A percentile compares a stretch with the other conserved stretches of the same genome.
phyloP scores from a whole-genome alignment of 208 protist species.

The Trypanosoma platydactyli region DNA sequence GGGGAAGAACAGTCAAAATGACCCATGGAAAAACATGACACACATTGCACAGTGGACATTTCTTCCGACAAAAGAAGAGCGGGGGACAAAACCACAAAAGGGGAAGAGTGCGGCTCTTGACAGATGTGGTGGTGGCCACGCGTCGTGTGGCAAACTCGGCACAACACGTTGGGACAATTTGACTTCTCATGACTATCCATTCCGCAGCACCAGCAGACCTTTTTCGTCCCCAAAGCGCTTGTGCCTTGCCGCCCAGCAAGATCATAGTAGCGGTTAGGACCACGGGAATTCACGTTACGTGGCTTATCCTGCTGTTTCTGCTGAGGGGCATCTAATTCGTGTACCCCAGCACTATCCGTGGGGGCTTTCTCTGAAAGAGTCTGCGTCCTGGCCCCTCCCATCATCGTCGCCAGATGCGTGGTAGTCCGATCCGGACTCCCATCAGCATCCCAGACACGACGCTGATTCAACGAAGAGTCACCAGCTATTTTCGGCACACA shows the following conservation, averaged over 20 bases:
- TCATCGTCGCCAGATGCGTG: constrained; percentile 14
- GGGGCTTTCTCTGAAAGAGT: neutral
- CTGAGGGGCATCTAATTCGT: constrained; percentile 6
- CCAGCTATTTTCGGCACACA: constrained; percentile 31
- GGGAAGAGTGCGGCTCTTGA: constrained; percentile 34
- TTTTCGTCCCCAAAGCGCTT: constrained; percentile 28
- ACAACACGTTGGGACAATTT: constrained; percentile 73
- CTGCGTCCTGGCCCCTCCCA: constrained; percentile 23
- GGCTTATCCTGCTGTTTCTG: constrained; percentile 9
- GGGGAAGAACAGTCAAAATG: constrained; percentile 65
- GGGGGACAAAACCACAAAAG: constrained; percentile 49
- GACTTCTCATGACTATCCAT: constrained; percentile 81
- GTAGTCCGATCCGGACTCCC: constrained; percentile 4
- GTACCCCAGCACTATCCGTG: neutral
- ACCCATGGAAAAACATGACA: constrained; percentile 51
- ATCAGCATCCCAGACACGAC: neutral
- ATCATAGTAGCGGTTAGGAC: constrained; percentile 68
- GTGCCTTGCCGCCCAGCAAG: constrained; percentile 29
- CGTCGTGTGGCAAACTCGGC: constrained; percentile 60
- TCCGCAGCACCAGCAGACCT: constrained; percentile 87
- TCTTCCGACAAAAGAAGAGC: constrained; percentile 26
- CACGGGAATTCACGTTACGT: constrained; percentile 7
- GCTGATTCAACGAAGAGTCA: neutral
- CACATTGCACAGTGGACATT: constrained; percentile 59
- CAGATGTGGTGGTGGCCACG: constrained; percentile 37